phyloP scores from a whole-genome alignment of 257 asterid species.

The Penstemon barbatus region DNA sequence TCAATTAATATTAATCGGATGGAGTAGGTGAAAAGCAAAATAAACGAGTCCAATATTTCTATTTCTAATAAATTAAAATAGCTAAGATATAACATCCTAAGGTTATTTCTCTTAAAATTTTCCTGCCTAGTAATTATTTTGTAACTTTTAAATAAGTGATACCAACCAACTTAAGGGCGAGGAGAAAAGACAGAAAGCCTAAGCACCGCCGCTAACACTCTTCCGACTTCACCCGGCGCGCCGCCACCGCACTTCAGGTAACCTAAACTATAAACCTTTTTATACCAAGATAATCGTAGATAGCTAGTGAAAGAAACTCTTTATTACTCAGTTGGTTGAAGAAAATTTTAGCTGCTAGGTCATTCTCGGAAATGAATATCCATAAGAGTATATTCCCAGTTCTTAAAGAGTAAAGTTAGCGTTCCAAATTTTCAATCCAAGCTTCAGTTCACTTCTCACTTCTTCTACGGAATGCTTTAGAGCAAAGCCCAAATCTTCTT shows the following conservation, averaged over 20 bases:
- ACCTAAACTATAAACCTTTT: background rate
- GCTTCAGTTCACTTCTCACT: no score
- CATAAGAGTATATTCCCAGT: no score
- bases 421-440: no score
- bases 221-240: conserved; percentile 17
- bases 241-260: conserved; percentile 16
- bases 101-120: background rate
- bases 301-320: background rate
- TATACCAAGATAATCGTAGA: background rate
- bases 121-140: background rate
- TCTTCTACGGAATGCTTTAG: background rate
- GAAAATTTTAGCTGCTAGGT: background rate
- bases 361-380: no score
- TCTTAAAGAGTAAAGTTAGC: no score
- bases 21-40: no score
- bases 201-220: conserved; percentile 24
- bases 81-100: no score
- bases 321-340: background rate
- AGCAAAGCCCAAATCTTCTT: no score
- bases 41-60: no score
- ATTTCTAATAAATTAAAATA: no score
- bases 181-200: background rate
- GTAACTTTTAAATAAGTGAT: background rate
- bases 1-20: no score
- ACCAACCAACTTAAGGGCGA: background rate